A percentile compares a stretch with the other conserved stretches of the same genome.
Evolutionary conservation across 345 rosid genomes (phyloP).

Genomic region (Odontarrhena argentea): DNA sequence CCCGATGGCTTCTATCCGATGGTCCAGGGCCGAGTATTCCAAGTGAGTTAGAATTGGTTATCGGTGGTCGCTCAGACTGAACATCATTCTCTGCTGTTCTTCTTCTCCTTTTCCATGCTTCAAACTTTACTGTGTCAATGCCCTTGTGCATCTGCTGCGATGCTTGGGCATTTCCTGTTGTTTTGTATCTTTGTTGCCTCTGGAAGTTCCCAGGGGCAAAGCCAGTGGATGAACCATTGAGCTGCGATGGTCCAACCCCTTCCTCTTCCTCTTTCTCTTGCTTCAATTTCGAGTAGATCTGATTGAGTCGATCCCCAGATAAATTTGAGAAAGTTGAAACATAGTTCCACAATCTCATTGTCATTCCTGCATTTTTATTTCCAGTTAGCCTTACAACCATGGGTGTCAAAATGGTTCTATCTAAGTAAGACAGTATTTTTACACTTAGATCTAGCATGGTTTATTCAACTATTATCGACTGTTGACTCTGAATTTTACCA

Average conservation of each 20-base stretch:
- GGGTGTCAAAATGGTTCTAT: background rate
- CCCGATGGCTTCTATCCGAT: conserved; percentile 64
- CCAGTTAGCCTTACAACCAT: conserved; percentile 12
- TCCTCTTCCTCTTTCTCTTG: conserved; percentile 75
- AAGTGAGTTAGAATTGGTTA: conserved; percentile 67
- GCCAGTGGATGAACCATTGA: conserved; percentile 56
- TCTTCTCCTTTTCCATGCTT: conserved; percentile 89
- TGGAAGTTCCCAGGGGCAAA: conserved; percentile 47
- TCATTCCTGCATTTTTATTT: conserved; percentile 68
- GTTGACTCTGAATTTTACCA: background rate
- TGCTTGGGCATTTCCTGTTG: conserved; percentile 47
- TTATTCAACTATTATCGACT: conserved; percentile 1
- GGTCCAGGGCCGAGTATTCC: conserved; percentile 99
- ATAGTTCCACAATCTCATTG: conserved; percentile 84
- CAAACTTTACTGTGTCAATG: conserved; percentile 69
- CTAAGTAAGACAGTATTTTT: background rate
- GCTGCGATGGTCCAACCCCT: conserved; percentile 72
- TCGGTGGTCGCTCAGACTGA: conserved; percentile 43
- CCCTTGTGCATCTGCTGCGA: conserved; percentile 59
- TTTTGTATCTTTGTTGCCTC: conserved; percentile 61
- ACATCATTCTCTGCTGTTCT: conserved; percentile 64
- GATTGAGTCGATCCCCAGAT: conserved; percentile 84
- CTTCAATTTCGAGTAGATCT: conserved; percentile 89
- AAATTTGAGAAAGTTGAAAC: conserved; percentile 93
- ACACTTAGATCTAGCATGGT: background rate